phyloP scores from a whole-genome alignment of 2,329 filamentous ascomycete genomes.

The Penicillium hesseltinei region DNA sequence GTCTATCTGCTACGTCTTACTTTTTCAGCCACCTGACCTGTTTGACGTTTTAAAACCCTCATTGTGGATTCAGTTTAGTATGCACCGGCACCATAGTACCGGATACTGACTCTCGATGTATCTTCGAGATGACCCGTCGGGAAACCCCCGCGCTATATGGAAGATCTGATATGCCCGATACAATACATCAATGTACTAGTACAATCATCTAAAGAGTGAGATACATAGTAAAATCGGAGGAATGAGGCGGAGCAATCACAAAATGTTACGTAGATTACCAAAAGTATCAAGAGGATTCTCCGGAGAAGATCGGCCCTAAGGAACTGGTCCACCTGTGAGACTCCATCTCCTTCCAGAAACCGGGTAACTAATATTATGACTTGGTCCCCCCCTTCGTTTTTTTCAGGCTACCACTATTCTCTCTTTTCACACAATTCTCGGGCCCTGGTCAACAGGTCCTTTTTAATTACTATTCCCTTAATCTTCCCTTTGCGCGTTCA shows the following conservation, averaged over 20 bases:
- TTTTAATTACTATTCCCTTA: conserved; percentile 8
- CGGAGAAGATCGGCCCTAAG: conserved; percentile 28
- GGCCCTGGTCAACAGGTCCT: conserved; percentile 9
- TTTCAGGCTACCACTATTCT: conserved; percentile 12
- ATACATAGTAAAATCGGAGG: not conserved
- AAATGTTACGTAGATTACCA: not conserved
- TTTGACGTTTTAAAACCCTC: not conserved
- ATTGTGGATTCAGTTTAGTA: not conserved
- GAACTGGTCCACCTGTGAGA: conserved; percentile 18
- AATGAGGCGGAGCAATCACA: not conserved
- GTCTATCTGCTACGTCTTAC: not conserved
- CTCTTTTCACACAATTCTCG: not conserved
- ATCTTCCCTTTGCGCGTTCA: conserved; percentile 65
- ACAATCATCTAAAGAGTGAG: not conserved
- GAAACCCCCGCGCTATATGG: not conserved
- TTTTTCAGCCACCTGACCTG: conserved; percentile 4
- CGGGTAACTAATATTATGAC: conserved; percentile 2
- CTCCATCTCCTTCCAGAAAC: conserved; percentile 27
- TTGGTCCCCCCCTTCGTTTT: conserved; percentile 6
- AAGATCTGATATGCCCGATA: conserved; percentile 1
- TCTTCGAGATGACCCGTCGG: not conserved
- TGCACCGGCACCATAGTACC: not conserved
- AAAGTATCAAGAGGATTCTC: conserved; percentile 19
- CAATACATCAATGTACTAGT: not conserved
- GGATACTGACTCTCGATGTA: not conserved